phyloP scores from a whole-genome alignment of 345 rosid species.

The Rhodamnia argentea region DNA sequence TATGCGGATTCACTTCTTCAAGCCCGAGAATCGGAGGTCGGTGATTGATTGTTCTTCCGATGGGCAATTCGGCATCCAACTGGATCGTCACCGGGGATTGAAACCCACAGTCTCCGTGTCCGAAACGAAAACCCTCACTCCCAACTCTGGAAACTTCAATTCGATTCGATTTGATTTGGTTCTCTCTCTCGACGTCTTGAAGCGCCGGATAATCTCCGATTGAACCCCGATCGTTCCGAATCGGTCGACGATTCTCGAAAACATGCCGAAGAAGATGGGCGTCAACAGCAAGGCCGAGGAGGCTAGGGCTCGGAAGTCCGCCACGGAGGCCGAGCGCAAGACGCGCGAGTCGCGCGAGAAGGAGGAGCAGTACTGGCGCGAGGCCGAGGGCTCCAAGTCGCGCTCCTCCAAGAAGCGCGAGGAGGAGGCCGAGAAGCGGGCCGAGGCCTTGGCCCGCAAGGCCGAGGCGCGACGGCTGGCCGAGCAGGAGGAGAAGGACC shows the following conservation, averaged over 20 bases:
- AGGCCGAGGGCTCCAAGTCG: conserved; percentile 80
- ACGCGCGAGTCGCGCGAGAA: conserved; percentile 64
- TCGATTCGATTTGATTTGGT: neutral
- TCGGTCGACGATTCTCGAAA: neutral
- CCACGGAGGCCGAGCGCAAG: conserved; percentile 65
- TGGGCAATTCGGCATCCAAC: neutral
- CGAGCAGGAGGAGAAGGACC: conserved; percentile 73
- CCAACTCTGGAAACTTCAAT: neutral
- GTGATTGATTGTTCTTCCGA: neutral
- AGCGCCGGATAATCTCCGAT: neutral
- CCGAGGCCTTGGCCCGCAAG: conserved; percentile 55
- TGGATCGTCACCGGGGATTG: neutral
- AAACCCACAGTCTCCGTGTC: neutral
- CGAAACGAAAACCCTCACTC: neutral
- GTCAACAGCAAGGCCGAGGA: conserved; percentile 93
- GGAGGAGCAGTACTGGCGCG: conserved; percentile 94
- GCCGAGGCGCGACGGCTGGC: conserved; percentile 73
- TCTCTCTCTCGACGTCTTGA: neutral
- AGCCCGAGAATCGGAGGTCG: neutral
- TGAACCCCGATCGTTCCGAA: neutral
- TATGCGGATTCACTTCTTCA: neutral
- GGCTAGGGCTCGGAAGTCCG: conserved; percentile 65
- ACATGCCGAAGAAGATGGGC: conserved; percentile 99
- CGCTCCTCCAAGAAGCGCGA: conserved; percentile 80
- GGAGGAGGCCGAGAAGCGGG: conserved; percentile 84